A percentile compares a stretch with the other conserved stretches of the same genome.
These are phyloP conservation scores for Magnusiomyces magnusii DNA, from an alignment of 1,139 yeast species.

Conservation along the genomic window DNA sequence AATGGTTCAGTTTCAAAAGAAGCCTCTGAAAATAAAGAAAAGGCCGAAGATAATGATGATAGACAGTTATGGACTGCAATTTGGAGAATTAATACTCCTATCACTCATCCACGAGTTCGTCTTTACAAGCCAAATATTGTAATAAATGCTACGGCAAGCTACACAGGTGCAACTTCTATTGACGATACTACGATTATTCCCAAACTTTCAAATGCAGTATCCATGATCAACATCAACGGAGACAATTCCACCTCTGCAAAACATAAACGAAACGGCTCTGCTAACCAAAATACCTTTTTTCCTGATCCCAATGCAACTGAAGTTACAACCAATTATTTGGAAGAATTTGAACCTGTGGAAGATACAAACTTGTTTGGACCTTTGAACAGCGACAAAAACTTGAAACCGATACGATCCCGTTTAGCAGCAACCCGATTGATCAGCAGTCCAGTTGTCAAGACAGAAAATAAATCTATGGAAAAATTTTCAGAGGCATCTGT, in stretches of 20 bases:
- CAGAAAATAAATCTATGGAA: not conserved
- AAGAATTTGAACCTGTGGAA: slow-evolving; percentile 22
- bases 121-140: slow-evolving; percentile 21
- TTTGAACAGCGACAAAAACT: slow-evolving; percentile 17
- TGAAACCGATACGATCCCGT: slow-evolving; percentile 13
- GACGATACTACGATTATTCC: slow-evolving; percentile 2
- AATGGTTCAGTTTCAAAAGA: not conserved
- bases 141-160: slow-evolving; percentile 5
- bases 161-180: not conserved
- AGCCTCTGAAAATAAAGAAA: not conserved
- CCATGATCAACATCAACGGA: not conserved
- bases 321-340: slow-evolving; percentile 13
- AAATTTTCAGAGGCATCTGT: too few species aligned
- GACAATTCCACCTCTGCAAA: not conserved
- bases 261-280: not conserved
- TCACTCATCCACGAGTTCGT: slow-evolving; percentile 27
- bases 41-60: not conserved
- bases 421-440: slow-evolving; percentile 11
- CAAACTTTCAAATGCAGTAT: not conserved
- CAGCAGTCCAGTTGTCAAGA: not conserved
- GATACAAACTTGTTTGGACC: slow-evolving; percentile 23
- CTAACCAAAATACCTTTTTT: not conserved
- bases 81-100: slow-evolving; percentile 24
- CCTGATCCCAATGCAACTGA: not conserved
- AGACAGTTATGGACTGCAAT: slow-evolving; percentile 17